Evolutionary conservation across 345 rosid species (phyloP).

Genomic region (Eucalyptus cloeziana): DNA sequence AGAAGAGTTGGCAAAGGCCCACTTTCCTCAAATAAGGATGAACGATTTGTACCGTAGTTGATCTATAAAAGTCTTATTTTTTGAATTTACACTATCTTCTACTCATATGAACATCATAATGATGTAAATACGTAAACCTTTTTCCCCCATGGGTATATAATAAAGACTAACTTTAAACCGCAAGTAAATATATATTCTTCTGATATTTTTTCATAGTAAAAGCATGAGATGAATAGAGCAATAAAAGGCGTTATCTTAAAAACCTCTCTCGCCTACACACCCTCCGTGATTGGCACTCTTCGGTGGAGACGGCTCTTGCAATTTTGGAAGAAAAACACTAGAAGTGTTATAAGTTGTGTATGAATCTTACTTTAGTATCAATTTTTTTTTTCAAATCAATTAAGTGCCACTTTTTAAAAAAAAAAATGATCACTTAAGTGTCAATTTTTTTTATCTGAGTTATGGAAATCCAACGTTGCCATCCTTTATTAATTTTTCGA

Average conservation of each 20-base stretch:
- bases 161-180: not conserved
- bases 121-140: not conserved
- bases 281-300: not conserved
- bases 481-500: no score
- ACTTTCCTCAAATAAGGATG: not conserved
- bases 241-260: not conserved
- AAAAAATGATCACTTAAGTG: accelerated
- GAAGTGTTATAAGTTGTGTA: no score
- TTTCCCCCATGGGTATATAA: not conserved
- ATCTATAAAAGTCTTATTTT: not conserved
- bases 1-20: not conserved
- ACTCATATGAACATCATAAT: not conserved
- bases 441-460: no score
- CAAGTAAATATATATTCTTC: not conserved
- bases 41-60: not conserved
- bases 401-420: no score
- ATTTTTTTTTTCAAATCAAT: accelerated
- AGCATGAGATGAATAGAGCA: not conserved
- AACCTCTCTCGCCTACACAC: not conserved
- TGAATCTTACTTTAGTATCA: accelerated
- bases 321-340: not conserved
- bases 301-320: not conserved
- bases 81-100: not conserved
- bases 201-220: not conserved
- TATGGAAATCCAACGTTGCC: accelerated